Evolutionary conservation across 1,139 yeast species (phyloP).

Genomic region (Blastobotrys petasosporus): DNA sequence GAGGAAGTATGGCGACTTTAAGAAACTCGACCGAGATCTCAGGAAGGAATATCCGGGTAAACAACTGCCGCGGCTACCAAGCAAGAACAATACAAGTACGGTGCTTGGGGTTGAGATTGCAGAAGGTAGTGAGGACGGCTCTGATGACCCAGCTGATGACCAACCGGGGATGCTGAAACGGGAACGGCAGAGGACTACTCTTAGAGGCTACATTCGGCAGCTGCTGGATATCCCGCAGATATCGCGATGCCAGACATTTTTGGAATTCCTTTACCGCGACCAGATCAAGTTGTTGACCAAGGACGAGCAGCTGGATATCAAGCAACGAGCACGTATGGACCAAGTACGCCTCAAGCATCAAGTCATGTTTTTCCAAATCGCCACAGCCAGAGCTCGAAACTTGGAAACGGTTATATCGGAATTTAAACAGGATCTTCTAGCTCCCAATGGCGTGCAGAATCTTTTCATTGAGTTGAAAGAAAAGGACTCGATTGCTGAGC

Average conservation of each 20-base stretch:
- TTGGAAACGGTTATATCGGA: constrained; percentile 48
- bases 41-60: constrained; percentile 63
- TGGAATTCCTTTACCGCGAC: constrained; percentile 46
- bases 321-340: constrained; percentile 56
- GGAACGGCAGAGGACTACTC: constrained; percentile 68
- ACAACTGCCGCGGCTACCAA: constrained; percentile 58
- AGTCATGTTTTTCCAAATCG: constrained; percentile 63
- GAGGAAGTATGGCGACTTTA: constrained; percentile 63
- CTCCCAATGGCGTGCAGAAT: constrained; percentile 45
- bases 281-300: constrained; percentile 34
- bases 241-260: constrained; percentile 45
- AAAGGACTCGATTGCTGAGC: constrained; percentile 48
- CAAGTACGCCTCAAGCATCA: constrained; percentile 57
- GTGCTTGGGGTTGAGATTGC: constrained; percentile 7
- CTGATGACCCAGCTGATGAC: constrained; percentile 17
- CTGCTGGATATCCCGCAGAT: constrained; percentile 52
- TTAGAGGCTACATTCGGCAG: constrained; percentile 62
- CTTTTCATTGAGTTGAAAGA: constrained; percentile 61
- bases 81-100: constrained; percentile 37
- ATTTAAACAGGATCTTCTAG: constrained; percentile 47
- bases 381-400: constrained; percentile 43
- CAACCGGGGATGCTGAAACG: constrained; percentile 36
- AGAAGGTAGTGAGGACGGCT: constrained; percentile 16
- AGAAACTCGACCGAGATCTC: constrained; percentile 46
- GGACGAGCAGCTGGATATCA: constrained; percentile 50